A percentile compares a stretch with the other conserved stretches of the same genome.
Evolutionary conservation across 2,329 filamentous ascomycete species (phyloP).

Genomic region (Aspergillus puulaauensis): DNA sequence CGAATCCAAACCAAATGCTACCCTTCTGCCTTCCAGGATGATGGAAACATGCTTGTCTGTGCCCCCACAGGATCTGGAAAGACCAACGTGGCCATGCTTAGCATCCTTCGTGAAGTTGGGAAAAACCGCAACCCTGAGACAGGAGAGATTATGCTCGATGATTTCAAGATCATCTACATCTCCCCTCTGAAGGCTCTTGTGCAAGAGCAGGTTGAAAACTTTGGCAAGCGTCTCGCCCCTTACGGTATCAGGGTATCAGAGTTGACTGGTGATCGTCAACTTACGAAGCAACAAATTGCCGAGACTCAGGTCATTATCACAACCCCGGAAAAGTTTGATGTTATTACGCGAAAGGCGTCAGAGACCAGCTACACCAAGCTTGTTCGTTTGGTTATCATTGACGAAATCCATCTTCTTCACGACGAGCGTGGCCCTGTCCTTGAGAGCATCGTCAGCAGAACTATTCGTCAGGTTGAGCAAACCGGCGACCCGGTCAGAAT

Average conservation of each 20-base stretch:
- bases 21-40: slow-evolving; percentile 84
- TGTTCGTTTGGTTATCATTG: slow-evolving; percentile 93
- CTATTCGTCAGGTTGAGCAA: slow-evolving; percentile 88
- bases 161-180: slow-evolving; percentile 98
- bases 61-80: slow-evolving; percentile 97
- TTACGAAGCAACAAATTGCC: slow-evolving; percentile 97
- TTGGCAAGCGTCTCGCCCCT: slow-evolving; percentile 83
- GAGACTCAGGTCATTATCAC: slow-evolving; percentile 98
- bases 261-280: slow-evolving; percentile 92
- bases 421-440: slow-evolving; percentile 95
- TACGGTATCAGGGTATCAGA: slow-evolving; percentile 95
- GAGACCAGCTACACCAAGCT: slow-evolving; percentile 96
- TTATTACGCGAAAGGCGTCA: slow-evolving; percentile 96
- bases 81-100: slow-evolving; percentile 97
- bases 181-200: slow-evolving; percentile 93
- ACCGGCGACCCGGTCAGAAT: slow-evolving; percentile 91
- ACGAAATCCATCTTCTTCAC: slow-evolving; percentile 96
- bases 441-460: slow-evolving; percentile 94
- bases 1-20: slow-evolving; percentile 94
- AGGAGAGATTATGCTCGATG: slow-evolving; percentile 91
- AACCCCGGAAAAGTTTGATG: slow-evolving; percentile 98
- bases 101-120: slow-evolving; percentile 92
- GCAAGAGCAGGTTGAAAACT: slow-evolving; percentile 97
- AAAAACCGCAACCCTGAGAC: slow-evolving; percentile 87
- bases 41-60: slow-evolving; percentile 97